Evolutionary conservation across 2,329 filamentous ascomycete species (phyloP).

Genomic region (Coniochaeta sp.): DNA sequence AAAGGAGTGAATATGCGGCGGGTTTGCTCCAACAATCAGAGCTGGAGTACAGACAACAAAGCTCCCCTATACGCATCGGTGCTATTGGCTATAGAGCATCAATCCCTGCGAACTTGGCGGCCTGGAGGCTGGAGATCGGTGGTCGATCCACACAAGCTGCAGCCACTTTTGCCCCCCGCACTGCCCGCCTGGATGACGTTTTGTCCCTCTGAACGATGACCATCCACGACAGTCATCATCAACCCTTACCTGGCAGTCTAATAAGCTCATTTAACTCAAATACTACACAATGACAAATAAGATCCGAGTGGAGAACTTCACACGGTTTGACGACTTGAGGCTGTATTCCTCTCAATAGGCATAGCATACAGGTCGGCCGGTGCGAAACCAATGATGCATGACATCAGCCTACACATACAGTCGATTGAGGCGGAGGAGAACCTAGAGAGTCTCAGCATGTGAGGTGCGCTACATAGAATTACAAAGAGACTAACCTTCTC

Average conservation of each 20-base stretch:
- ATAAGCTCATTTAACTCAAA: no score
- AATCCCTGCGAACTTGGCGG: background rate
- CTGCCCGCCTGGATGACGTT: background rate
- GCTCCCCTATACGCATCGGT: background rate
- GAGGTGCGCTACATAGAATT: background rate
- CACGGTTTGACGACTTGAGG: no score
- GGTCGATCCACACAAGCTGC: background rate
- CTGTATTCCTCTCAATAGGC: no score
- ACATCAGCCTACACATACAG: background rate
- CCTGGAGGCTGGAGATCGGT: background rate
- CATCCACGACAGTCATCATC: background rate
- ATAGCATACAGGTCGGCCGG: no score
- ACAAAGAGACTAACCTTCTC: background rate
- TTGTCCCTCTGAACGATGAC: background rate
- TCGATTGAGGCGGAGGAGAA: background rate
- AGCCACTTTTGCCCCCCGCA: background rate
- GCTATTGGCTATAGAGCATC: background rate
- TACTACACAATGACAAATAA: no score
- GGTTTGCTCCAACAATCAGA: background rate
- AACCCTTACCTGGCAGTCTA: no score
- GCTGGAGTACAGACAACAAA: background rate
- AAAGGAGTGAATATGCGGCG: background rate
- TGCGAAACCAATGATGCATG: no score
- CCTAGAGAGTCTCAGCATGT: background rate
- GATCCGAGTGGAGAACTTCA: no score